Evolutionary conservation across 1,284 basidiomycete species (phyloP).

Genomic region (Thelephora terrestris): DNA sequence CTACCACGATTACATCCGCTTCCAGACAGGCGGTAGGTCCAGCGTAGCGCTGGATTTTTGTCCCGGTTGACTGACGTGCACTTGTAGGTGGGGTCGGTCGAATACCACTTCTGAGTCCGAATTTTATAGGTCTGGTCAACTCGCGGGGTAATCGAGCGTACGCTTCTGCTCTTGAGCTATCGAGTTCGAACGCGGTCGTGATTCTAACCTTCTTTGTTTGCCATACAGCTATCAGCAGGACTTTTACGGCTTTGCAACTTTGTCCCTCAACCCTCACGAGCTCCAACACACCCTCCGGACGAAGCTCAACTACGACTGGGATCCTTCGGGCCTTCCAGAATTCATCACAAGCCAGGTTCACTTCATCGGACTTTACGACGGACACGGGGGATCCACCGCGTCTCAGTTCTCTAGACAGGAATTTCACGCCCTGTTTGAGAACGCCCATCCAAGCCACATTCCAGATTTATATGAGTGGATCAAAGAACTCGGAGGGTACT

Average conservation of each 20-base stretch:
- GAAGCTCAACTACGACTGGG: conserved; percentile 58
- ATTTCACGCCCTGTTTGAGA: conserved; percentile 73
- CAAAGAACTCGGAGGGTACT: conserved; percentile 77
- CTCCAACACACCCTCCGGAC: conserved; percentile 56
- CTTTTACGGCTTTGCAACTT: conserved; percentile 63
- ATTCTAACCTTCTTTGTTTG: no score
- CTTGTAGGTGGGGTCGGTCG: conserved; percentile 27
- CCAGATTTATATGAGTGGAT: conserved; percentile 71
- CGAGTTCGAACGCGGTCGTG: not conserved
- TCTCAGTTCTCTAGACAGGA: conserved; percentile 58
- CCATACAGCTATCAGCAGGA: conserved; percentile 69
- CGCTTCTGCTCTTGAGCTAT: conserved; percentile 7
- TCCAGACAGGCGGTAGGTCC: conserved; percentile 41
- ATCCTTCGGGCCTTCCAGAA: conserved; percentile 48
- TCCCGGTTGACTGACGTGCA: not conserved
- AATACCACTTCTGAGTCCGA: conserved; percentile 35
- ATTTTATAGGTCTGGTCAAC: conserved; percentile 63
- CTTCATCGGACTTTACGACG: conserved; percentile 85
- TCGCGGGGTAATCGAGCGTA: conserved; percentile 70
- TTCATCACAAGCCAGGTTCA: conserved; percentile 64
- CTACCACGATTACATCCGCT: conserved; percentile 66
- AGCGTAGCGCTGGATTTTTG: not conserved
- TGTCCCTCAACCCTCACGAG: conserved; percentile 67
- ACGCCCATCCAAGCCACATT: conserved; percentile 54
- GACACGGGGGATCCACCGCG: conserved; percentile 32